These are phyloP conservation scores for Pestalotiopsis sp. DNA, from an alignment of 2,329 filamentous ascomycete species.

Conservation along the genomic window DNA sequence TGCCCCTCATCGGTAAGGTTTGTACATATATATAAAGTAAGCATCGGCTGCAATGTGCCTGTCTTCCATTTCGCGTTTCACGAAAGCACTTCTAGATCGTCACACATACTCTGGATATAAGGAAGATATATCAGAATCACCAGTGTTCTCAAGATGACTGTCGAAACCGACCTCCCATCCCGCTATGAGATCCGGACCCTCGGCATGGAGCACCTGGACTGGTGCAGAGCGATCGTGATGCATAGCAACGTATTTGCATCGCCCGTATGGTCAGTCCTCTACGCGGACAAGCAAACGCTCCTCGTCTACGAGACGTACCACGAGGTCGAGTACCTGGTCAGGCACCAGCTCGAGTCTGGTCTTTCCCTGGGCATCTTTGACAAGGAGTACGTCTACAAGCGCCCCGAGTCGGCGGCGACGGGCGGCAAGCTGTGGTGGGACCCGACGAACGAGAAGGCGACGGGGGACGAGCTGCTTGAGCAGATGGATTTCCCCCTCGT, in stretches of 20 bases:
- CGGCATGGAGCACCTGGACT: slow-evolving; percentile 24
- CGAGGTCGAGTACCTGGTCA: slow-evolving; percentile 18
- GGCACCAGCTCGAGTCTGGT: slow-evolving; percentile 22
- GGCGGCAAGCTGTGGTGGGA: slow-evolving; percentile 33
- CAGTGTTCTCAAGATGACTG: slow-evolving; percentile 1
- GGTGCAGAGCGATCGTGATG: slow-evolving; percentile 26
- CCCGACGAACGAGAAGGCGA: slow-evolving; percentile 7
- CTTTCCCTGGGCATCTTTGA: slow-evolving; percentile 21
- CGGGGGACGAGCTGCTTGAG: slow-evolving; percentile 23
- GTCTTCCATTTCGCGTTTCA: too few relatives aligned
- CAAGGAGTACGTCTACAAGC: slow-evolving; percentile 22
- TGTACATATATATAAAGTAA: too few relatives aligned
- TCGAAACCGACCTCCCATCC: slow-evolving; percentile 10
- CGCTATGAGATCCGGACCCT: slow-evolving; percentile 31
- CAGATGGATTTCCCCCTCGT: slow-evolving; percentile 37
- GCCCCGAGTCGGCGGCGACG: slow-evolving; percentile 24
- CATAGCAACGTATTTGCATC: slow-evolving; percentile 29
- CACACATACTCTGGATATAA: too few relatives aligned
- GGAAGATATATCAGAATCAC: too few relatives aligned
- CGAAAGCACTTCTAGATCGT: too few relatives aligned
- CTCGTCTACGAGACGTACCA: slow-evolving; percentile 20
- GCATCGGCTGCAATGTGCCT: too few relatives aligned
- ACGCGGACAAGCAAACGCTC: slow-evolving; percentile 17
- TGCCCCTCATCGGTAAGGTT: too few relatives aligned
- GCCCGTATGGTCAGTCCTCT: slow-evolving; percentile 24